phyloP scores from a whole-genome alignment of 345 rosid genomes.

The rapeseed (Brassica napus) region Da-Ae NC_063436.1:2608501-2609000 shows the following conservation, averaged over 20 bases:
- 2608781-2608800: slow-evolving; percentile 7
- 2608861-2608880: slow-evolving; percentile 72
- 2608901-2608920: slow-evolving; percentile 49
- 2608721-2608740: background rate
- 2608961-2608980: slow-evolving; percentile 61
- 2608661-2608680: background rate
- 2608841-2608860: slow-evolving; percentile 41
- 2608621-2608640: too few species aligned
- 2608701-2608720: background rate
- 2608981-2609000: slow-evolving; percentile 78
- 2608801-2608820: background rate
- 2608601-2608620: too few species aligned
- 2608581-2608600: too few species aligned
- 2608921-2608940: slow-evolving; percentile 72
- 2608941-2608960: slow-evolving; percentile 56
- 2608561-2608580: too few species aligned
- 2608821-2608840: background rate
- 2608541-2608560: too few species aligned
- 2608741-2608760: background rate
- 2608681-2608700: background rate
- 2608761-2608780: slow-evolving; percentile 15
- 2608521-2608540: too few species aligned
- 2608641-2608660: background rate
- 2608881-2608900: slow-evolving; percentile 61
- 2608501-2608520: too few species aligned